Percentiles rank a stretch among this genome's conserved stretches.
These are phyloP conservation scores for Aspergillus pseudoglaucus DNA, from an alignment of 2,329 filamentous ascomycete genomes.

Conservation along the genomic window DNA sequence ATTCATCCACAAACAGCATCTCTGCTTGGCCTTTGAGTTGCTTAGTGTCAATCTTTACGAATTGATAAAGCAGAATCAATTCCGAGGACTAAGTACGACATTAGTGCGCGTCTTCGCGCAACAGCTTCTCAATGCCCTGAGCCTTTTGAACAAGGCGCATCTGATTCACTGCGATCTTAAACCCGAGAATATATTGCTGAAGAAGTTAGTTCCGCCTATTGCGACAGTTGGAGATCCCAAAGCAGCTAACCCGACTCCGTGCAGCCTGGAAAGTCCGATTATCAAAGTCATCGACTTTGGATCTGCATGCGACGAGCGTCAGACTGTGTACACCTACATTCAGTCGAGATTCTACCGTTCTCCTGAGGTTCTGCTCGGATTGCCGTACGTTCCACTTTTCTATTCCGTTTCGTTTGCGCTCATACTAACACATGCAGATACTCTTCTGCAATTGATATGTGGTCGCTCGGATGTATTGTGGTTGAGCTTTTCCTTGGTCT, in stretches of 20 bases:
- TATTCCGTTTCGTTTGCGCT: neutral
- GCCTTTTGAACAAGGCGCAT: slow-evolving; percentile 88
- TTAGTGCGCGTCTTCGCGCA: slow-evolving; percentile 96
- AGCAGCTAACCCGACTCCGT: slow-evolving; percentile 6
- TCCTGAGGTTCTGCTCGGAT: slow-evolving; percentile 86
- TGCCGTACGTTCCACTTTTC: slow-evolving; percentile 52
- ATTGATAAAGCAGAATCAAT: slow-evolving; percentile 98
- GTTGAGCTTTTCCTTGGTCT: slow-evolving; percentile 94
- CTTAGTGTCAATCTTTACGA: slow-evolving; percentile 97
- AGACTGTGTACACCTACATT: slow-evolving; percentile 98
- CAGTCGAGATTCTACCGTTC: slow-evolving; percentile 97
- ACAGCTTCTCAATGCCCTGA: slow-evolving; percentile 86
- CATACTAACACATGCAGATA: slow-evolving; percentile 48
- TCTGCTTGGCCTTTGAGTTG: slow-evolving; percentile 93
- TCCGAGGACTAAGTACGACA: slow-evolving; percentile 92
- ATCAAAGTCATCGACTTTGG: slow-evolving; percentile 99
- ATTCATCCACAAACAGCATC: slow-evolving; percentile 94
- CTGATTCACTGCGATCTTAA: slow-evolving; percentile 98
- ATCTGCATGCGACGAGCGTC: slow-evolving; percentile 93
- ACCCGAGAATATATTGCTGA: slow-evolving; percentile 93
- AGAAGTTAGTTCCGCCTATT: slow-evolving; percentile 57
- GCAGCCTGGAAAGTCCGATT: slow-evolving; percentile 84
- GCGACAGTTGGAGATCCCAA: neutral
- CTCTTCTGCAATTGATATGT: slow-evolving; percentile 99
- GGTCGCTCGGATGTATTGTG: slow-evolving; percentile 96